A percentile compares a stretch with the other conserved stretches of the same genome.
Conservation (phyloP, 1,284 basidiomycete species). For the Phylloboletellus chloephorus region DNA sequence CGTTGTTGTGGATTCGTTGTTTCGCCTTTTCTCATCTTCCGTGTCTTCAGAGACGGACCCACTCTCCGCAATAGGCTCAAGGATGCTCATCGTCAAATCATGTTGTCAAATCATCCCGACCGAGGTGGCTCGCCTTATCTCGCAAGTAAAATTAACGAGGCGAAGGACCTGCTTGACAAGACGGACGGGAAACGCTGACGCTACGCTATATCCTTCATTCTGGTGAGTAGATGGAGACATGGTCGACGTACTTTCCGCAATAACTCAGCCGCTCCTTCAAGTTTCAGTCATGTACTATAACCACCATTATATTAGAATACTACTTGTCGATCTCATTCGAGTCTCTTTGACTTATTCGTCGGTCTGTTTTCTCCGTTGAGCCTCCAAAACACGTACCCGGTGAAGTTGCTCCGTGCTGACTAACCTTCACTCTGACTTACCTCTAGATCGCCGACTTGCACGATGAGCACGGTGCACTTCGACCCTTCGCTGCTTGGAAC, state of each 20-base stretch:
- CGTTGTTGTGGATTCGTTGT: slow-evolving; percentile 34
- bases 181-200: slow-evolving; percentile 46
- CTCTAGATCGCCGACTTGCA: neutral
- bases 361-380: neutral
- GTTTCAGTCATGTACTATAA: slow-evolving; percentile 15
- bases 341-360: neutral
- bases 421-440: slow-evolving; percentile 13
- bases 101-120: slow-evolving; percentile 96
- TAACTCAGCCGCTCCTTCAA: slow-evolving; percentile 1
- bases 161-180: slow-evolving; percentile 79
- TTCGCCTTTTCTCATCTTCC: slow-evolving; percentile 5
- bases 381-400: too few relatives aligned
- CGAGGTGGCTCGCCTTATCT: slow-evolving; percentile 93
- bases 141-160: slow-evolving; percentile 97
- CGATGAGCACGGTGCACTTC: slow-evolving; percentile 34
- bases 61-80: slow-evolving; percentile 70
- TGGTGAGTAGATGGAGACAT: slow-evolving; percentile 13
- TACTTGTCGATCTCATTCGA: slow-evolving; percentile 9
- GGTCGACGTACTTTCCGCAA: neutral
- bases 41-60: slow-evolving; percentile 61
- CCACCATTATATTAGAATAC: slow-evolving; percentile 14
- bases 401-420: slow-evolving; percentile 24
- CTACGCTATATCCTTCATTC: slow-evolving; percentile 1
- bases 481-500: slow-evolving; percentile 66
- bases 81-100: slow-evolving; percentile 87